Conservation (phyloP, 1,284 basidiomycete species). For the Irpex lacteus region DNA sequence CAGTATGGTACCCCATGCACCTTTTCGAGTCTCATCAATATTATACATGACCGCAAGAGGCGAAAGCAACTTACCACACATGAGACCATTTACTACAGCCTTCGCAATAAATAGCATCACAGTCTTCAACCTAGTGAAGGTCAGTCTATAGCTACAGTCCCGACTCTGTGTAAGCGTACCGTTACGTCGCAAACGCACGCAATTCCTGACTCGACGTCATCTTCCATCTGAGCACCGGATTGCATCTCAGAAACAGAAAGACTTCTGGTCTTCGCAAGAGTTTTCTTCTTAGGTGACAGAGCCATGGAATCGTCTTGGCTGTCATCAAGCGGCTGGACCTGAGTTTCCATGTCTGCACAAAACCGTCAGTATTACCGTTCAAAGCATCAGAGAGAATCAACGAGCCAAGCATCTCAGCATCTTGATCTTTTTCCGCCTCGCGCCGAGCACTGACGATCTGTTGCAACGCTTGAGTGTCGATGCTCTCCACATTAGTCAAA, state of each 20-base stretch:
- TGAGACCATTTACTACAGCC: slow-evolving; percentile 72
- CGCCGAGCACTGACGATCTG: slow-evolving; percentile 32
- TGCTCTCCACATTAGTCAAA: slow-evolving; percentile 12
- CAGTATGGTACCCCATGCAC: slow-evolving; percentile 78
- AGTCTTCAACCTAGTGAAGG: slow-evolving; percentile 42
- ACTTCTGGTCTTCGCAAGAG: background rate
- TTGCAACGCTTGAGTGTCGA: slow-evolving; percentile 43
- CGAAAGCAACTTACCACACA: slow-evolving; percentile 50
- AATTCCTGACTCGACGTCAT: slow-evolving; percentile 23
- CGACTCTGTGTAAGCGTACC: slow-evolving; percentile 33
- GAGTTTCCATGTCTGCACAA: slow-evolving; percentile 45
- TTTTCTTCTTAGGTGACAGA: slow-evolving; percentile 27
- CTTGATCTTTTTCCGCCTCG: slow-evolving; percentile 28
- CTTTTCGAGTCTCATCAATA: slow-evolving; percentile 36
- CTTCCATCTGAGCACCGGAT: slow-evolving; percentile 12
- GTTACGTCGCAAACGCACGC: slow-evolving; percentile 65
- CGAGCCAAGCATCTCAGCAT: slow-evolving; percentile 42
- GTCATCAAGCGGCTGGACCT: slow-evolving; percentile 21
- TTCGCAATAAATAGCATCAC: slow-evolving; percentile 58
- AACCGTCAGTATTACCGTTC: background rate
- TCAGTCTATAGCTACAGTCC: background rate
- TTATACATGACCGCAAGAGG: background rate
- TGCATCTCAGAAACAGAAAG: slow-evolving; percentile 9
- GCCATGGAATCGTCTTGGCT: slow-evolving; percentile 33
- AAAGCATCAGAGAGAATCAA: background rate